Evolutionary conservation across 768 basidiomycete species (phyloP).

Genomic region (Leccinum imitatum): DNA sequence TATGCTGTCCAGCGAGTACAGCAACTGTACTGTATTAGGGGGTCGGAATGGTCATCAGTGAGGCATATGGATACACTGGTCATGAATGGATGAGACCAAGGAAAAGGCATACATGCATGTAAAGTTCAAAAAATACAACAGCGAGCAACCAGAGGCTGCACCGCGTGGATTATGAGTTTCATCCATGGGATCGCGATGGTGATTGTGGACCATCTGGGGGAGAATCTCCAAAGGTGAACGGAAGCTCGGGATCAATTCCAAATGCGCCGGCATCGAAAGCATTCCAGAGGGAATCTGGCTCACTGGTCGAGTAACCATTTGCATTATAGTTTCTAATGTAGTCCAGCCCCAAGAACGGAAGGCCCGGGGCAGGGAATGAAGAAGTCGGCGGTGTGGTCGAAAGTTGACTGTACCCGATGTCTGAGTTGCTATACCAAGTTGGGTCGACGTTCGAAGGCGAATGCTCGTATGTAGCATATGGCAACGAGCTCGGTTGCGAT

Average conservation of each 20-base stretch:
- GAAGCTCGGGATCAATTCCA: conserved; percentile 73
- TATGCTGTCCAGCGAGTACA: conserved; percentile 27
- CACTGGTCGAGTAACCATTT: conserved; percentile 36
- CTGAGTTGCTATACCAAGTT: conserved; percentile 32
- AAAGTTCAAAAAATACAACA: conserved; percentile 14
- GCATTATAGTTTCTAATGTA: conserved; percentile 77
- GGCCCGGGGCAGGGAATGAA: conserved; percentile 66
- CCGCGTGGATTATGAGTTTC: conserved; percentile 1
- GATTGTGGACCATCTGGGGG: conserved; percentile 31
- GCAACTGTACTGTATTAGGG: conserved; percentile 27
- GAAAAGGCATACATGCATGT: conserved; percentile 15
- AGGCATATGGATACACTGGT: conserved; percentile 34
- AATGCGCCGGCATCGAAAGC: conserved; percentile 75
- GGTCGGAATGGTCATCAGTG: conserved; percentile 18
- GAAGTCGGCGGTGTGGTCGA: conserved; percentile 61
- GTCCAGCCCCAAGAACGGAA: conserved; percentile 85
- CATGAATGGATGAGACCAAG: conserved; percentile 6
- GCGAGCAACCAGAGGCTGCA: not conserved
- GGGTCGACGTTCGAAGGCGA: conserved; percentile 44
- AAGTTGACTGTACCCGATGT: conserved; percentile 42
- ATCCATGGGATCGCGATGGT: conserved; percentile 24
- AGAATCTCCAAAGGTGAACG: conserved; percentile 55
- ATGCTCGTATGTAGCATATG: conserved; percentile 48
- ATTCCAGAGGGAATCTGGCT: conserved; percentile 48
- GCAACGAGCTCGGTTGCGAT: conserved; percentile 31